Conservation (phyloP, 169 alveolate species). For the Plasmodium cynomolgi region DNA sequence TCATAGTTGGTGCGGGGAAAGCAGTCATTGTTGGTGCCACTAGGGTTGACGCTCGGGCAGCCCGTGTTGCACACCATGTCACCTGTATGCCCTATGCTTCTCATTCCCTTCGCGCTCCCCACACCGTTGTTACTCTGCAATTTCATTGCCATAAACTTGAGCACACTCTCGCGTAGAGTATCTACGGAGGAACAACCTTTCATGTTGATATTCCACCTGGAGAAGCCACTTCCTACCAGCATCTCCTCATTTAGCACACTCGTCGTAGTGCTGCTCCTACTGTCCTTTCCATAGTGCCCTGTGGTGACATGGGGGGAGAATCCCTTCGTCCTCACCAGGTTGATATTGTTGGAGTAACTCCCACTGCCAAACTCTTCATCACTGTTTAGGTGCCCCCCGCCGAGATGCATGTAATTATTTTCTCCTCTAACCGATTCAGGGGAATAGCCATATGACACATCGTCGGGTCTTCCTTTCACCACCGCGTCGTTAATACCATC, state of each 20-base stretch:
- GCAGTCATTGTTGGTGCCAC: background rate
- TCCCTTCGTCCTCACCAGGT: background rate
- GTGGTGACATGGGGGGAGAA: background rate
- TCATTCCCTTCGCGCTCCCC: background rate
- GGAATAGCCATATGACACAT: background rate
- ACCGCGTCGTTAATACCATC: background rate
- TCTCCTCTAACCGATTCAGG: background rate
- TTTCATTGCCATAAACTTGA: background rate
- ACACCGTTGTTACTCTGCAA: background rate
- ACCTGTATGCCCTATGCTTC: background rate
- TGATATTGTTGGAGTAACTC: background rate
- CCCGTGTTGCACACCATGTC: background rate
- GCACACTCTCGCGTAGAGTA: background rate
- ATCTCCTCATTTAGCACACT: background rate
- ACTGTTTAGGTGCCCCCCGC: background rate
- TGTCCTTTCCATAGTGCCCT: background rate
- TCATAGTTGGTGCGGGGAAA: too few relatives aligned
- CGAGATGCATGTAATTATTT: background rate
- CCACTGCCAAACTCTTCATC: background rate
- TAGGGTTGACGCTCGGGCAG: background rate
- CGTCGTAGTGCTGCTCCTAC: background rate
- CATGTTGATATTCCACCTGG: background rate
- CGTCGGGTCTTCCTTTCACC: background rate
- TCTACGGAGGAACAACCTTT: background rate
- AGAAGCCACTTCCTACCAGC: background rate